Evolutionary conservation across 1,139 yeast genomes (phyloP).

Genomic region (Sugiyamaella novakii): DNA sequence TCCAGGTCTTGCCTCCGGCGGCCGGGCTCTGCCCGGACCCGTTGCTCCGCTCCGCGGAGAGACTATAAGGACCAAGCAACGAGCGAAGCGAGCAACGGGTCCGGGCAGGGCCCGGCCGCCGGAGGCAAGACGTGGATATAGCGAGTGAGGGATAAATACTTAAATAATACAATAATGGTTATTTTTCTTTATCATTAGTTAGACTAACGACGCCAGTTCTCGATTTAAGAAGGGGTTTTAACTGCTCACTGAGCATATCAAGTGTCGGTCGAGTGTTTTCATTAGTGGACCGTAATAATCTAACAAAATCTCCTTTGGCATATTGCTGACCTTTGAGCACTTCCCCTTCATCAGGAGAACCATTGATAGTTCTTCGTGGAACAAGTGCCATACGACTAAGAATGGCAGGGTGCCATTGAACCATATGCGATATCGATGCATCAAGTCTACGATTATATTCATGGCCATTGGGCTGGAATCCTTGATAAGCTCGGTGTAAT

Average conservation of each 20-base stretch:
- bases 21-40: slow-evolving; percentile 14
- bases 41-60: neutral
- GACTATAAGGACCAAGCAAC: neutral
- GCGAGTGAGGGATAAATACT: slow-evolving; percentile 5
- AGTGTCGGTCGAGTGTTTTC: slow-evolving; percentile 26
- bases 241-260: slow-evolving; percentile 16
- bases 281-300: slow-evolving; percentile 32
- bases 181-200: slow-evolving; percentile 3
- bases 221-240: slow-evolving; percentile 1
- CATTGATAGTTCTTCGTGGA: slow-evolving; percentile 44
- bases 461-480: slow-evolving; percentile 56
- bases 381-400: slow-evolving; percentile 69
- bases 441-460: slow-evolving; percentile 48
- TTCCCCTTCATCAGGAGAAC: slow-evolving; percentile 34
- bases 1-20: slow-evolving; percentile 20
- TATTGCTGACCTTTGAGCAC: slow-evolving; percentile 31
- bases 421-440: slow-evolving; percentile 66
- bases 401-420: slow-evolving; percentile 91
- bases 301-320: slow-evolving; percentile 33
- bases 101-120: neutral
- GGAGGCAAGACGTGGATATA: neutral
- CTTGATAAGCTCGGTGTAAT: slow-evolving; percentile 63
- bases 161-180: slow-evolving; percentile 7
- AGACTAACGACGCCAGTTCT: neutral
- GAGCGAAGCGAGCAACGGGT: slow-evolving; percentile 7